Evolutionary conservation across 768 basidiomycete species (phyloP), one percentile per base, ranked within the genome.

Genomic region (Lanmaoa rubissima): DNA sequence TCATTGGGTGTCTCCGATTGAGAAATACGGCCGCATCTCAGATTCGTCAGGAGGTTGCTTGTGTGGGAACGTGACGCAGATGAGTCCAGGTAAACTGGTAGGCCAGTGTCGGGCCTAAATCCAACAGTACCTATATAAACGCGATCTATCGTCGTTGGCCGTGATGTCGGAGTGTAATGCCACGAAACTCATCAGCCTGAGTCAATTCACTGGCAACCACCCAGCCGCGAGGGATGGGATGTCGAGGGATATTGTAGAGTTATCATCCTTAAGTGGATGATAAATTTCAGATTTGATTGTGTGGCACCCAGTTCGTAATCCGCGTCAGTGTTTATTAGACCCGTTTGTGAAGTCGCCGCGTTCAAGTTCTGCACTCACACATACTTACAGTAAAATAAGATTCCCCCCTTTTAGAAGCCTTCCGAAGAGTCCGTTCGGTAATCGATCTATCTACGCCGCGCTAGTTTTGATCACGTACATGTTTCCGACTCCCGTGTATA

Each of bases 231-330:
- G 12, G 12, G 24, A 46, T 16, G 11, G 5, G 21, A 44, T n/a
- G 42, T 49, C 48, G 48, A 49, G 48, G 51, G 34, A 48, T 31
- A 16, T 3, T 8, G 26, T 32, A 17, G 8, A 6, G 17, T 31
- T 46, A 28, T 32, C 2, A 46, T 35, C n/a, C 19, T 14, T 14
- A n/a, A n/a, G n/a, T n/a, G 16, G 26, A 55, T 34, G 12, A 14
- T 41, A 19, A 41, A 34, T 24, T 46, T 39, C 34, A 16, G 14
- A 5, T 34, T 26, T 34, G 36, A 50, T 54, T 35, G 50, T 45
- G 54, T 48, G 61, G 61, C 1, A 21, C 17, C 28, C 21, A 41
- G 52, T 59, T 51, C 61, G 61, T 62, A 63, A 63, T 46, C 26
- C 40, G 31, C 21, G 24, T 26, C 19, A 16, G 14, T n/a, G n/a